Base-by-base conservation (phyloP, 106 monocot species). In the Triglochin maritima region DNA sequence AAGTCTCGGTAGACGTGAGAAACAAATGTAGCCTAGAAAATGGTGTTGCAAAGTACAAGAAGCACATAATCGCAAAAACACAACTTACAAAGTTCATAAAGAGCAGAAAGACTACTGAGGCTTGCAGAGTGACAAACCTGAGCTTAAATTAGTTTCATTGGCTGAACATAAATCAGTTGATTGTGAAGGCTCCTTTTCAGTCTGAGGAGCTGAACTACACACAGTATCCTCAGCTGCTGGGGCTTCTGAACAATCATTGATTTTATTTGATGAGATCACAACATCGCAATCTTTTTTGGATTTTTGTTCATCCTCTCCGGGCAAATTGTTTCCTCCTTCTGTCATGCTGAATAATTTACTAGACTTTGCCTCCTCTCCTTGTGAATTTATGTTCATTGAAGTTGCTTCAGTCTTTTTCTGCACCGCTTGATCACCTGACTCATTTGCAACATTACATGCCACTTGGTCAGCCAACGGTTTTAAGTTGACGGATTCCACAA, bases 341-440 rank as follows among this genome's bases (percentile, higher is more conserved):
- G 17, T 54, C 42, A 17, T 52, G 57, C 7, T 60, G 3, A 42
- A 50, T 47, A 49, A 7, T 62, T 9, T 58, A 15, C 29, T n/a
- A 57, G 14, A 56, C 4, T 4, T 47, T 14, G 56, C 59, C 69
- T 69, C 59, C 69, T 69, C 53, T 49, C 5, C 63, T 9, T 60
- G 65, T 11, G 49, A 62, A 78, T 70, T 2, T 49, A 67, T 71
- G 17, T 80, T 67, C 59, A 13, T 29, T 60, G 60, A 58, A 66
- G 2, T 47, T 10, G 41, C 44, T 16, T 56, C 41, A 63, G 49
- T n/a, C 65, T 64, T 47, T 14, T 15, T 46, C 56, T 69, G 44
- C 44, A 42, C 48, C 47, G 57, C 64, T 65, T 54, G 59, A 75
- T 66, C 69, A 73, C n/a, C 66, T 11, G 7, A 67, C 70, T 78